phyloP scores from a whole-genome alignment of 306 rosid genomes.

The Dicorynia guianensis region DNA sequence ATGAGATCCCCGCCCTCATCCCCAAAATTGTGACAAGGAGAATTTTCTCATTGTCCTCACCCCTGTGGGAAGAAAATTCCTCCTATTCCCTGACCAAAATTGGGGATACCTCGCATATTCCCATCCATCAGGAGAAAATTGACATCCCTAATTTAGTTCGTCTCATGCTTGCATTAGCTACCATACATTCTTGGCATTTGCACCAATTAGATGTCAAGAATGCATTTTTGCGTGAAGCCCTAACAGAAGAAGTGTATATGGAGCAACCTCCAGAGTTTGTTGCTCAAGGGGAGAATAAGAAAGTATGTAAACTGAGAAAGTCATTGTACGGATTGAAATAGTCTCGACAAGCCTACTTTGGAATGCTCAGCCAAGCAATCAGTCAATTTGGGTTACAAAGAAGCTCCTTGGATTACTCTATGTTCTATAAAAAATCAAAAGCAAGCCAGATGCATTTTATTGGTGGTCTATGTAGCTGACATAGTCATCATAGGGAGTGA shows the following conservation, averaged over 20 bases:
- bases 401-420: background rate
- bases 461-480: background rate
- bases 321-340: background rate
- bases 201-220: slow-evolving; percentile 12
- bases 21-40: too few species aligned
- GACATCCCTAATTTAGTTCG: too few species aligned
- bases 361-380: background rate
- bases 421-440: background rate
- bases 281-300: background rate
- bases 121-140: too few species aligned
- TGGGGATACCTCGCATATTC: too few species aligned
- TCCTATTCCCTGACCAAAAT: too few species aligned
- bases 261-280: background rate
- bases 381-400: background rate
- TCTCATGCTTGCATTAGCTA: background rate
- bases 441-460: background rate
- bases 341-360: background rate
- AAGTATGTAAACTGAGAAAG: background rate
- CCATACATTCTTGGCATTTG: background rate
- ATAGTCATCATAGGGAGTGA: background rate
- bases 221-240: background rate
- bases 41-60: too few species aligned
- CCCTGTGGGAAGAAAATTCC: too few species aligned
- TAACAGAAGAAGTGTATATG: background rate
- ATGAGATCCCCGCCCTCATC: too few species aligned